Conservation (phyloP, 257 asterid genomes). For the Penstemon newberryi region DNA sequence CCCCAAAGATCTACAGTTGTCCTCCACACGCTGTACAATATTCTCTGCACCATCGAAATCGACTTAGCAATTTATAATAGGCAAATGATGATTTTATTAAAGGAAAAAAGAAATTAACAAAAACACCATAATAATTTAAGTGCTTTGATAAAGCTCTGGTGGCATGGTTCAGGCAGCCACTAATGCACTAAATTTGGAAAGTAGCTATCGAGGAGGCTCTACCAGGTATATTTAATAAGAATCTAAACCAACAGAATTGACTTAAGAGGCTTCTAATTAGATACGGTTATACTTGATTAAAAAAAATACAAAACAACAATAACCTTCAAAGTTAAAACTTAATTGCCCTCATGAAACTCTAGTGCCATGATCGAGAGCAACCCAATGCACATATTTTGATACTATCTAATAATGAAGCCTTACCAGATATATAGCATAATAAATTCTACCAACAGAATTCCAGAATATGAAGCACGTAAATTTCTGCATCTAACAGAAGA, state of each 20-base stretch:
- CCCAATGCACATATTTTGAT: not conserved
- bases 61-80: conserved; percentile 4
- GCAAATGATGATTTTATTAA: conserved; percentile 4
- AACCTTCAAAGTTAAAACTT: not conserved
- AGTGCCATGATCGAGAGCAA: not conserved
- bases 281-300: not conserved
- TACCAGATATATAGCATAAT: not conserved
- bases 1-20: conserved; percentile 48
- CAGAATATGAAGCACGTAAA: not conserved
- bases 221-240: not conserved
- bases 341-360: conserved; percentile 5
- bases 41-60: conserved; percentile 58
- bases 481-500: conserved; percentile 2
- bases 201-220: not conserved
- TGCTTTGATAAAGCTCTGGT: not conserved
- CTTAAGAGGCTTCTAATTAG: not conserved
- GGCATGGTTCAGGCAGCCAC: not conserved
- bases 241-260: not conserved
- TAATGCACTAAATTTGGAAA: not conserved
- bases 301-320: not conserved
- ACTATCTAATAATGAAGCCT: not conserved
- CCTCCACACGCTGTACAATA: conserved; percentile 60
- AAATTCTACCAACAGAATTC: conserved; percentile 9
- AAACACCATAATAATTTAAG: not conserved
- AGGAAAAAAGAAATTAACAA: not conserved